Base-by-base conservation (phyloP, 1,139 yeast genomes). In the Suhomyces ambrosiae region DNA sequence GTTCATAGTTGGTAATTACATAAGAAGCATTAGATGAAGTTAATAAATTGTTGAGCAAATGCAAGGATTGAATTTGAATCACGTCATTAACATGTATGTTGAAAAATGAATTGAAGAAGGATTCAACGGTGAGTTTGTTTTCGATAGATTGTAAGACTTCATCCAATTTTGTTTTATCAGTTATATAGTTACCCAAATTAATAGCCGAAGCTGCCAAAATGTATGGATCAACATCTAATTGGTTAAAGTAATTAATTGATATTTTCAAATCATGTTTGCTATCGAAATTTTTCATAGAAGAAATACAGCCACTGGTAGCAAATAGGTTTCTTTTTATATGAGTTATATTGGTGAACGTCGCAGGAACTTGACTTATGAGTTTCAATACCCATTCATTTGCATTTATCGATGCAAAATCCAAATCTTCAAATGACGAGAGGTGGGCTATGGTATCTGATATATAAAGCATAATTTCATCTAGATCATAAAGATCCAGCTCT, bases 11-110 rank as follows among this genome's bases (percentile, higher is more conserved):
- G 9, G 31, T 36, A 8, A 44, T 12, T 14, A 47, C 42, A 16
- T 44, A 44, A 7, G 22, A 23, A 3, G 54, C 28, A 2, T 57
- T 47, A 4, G 22, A 16, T 7, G 40, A 28, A 3, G 59, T 55
- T 14, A 57, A 23, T 23, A 54, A 48, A 42, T 71, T 68, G 30
- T 54, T 62, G 38, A 70, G 49, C 42, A 66, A 46, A 48, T 70
- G 76, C 30, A 65, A 51, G 2, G 66, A 58, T 48, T 71, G 77
- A 31, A 56, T 56, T 42, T 68, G 74, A 3, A 71, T 55, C 4
- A 70, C 57, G 46, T 71, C 76, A 16, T 53, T 54, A 39, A 66
- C 58, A 2, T 41, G 47, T 26, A 47, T 44, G 15, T 46, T 37
- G 38, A 66, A 58, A 33, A 63, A 56, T 4, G 42, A 34, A 5